phyloP scores from a whole-genome alignment of 192 early-diverging fungal species.

The Backusella westeae region DNA sequence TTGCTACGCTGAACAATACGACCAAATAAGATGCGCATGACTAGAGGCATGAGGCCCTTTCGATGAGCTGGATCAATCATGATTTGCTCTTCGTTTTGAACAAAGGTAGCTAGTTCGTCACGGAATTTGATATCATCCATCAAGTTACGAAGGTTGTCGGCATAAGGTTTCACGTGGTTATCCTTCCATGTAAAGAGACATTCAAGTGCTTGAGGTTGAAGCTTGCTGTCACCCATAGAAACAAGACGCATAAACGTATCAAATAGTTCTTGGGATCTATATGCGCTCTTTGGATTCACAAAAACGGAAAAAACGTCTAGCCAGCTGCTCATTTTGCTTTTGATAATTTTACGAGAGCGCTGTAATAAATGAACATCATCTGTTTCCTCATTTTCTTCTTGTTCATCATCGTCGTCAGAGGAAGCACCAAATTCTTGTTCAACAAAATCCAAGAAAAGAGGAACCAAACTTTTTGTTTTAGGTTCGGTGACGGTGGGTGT shows the following conservation, averaged over 20 bases:
- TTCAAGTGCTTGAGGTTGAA: constrained; percentile 80
- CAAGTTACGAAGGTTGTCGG: constrained; percentile 74
- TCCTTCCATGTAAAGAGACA: constrained; percentile 85
- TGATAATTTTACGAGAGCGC: constrained; percentile 15
- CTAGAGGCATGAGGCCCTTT: constrained; percentile 66
- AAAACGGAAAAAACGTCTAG: constrained; percentile 67
- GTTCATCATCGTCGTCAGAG: constrained; percentile 37
- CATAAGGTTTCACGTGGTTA: constrained; percentile 63
- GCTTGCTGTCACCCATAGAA: constrained; percentile 70
- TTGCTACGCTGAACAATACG: constrained; percentile 84
- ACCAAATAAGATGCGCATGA: constrained; percentile 87
- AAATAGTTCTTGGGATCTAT: constrained; percentile 53
- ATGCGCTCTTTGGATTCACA: constrained; percentile 55
- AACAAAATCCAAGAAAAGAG: constrained; percentile 63
- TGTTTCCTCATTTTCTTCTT: constrained; percentile 14
- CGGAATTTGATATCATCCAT: constrained; percentile 87
- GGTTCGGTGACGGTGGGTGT: constrained; percentile 61
- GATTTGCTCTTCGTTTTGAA: constrained; percentile 59
- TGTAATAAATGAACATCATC: constrained; percentile 13
- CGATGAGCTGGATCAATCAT: constrained; percentile 67
- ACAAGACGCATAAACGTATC: constrained; percentile 72
- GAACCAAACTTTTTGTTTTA: constrained; percentile 58
- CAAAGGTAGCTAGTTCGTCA: constrained; percentile 81
- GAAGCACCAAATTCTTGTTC: constrained; percentile 47
- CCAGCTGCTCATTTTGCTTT: constrained; percentile 44